Evolutionary conservation across 139 green algal species (phyloP).

Genomic region (Chlamydomonas sphaeroides): DNA sequence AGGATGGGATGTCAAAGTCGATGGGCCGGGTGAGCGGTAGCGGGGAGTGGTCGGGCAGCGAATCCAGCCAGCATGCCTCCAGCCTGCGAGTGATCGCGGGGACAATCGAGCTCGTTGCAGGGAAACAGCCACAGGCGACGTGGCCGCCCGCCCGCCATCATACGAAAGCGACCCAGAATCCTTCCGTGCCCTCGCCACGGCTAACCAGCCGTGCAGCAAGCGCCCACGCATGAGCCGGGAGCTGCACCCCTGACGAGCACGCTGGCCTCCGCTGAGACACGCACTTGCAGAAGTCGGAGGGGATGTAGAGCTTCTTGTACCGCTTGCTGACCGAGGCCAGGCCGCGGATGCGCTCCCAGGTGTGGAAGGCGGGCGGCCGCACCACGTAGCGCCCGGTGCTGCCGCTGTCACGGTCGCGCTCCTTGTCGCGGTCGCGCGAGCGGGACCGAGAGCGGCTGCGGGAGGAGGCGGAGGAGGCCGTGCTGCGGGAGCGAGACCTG

Average conservation of each 20-base stretch:
- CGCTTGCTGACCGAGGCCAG: constrained; percentile 62
- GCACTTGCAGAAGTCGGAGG: constrained; percentile 47
- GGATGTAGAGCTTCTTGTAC: constrained; percentile 73
- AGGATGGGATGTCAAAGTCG: constrained; percentile 52
- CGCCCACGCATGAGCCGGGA: too few relatives aligned
- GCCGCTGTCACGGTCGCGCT: too few relatives aligned
- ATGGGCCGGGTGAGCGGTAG: constrained; percentile 47
- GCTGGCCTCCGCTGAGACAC: too few relatives aligned
- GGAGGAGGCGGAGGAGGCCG: constrained; percentile 8
- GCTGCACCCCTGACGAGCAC: background rate
- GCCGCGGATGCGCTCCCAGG: constrained; percentile 48
- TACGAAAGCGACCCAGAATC: too few relatives aligned
- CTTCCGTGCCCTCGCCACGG: too few relatives aligned
- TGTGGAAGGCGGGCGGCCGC: constrained; percentile 49
- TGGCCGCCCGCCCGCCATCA: too few relatives aligned
- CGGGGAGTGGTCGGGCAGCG: constrained; percentile 43
- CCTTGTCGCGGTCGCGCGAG: too few relatives aligned
- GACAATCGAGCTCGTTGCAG: too few relatives aligned
- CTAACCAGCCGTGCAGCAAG: too few relatives aligned
- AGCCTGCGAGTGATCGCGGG: too few relatives aligned
- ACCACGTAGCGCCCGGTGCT: constrained; percentile 52
- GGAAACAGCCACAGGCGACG: too few relatives aligned
- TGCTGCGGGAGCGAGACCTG: constrained; percentile 21
- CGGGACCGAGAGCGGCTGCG: constrained; percentile 9
- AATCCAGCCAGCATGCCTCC: constrained; percentile 48